Base-by-base conservation (phyloP, 805 yeast genomes). In the Candida morakotiae region DNA sequence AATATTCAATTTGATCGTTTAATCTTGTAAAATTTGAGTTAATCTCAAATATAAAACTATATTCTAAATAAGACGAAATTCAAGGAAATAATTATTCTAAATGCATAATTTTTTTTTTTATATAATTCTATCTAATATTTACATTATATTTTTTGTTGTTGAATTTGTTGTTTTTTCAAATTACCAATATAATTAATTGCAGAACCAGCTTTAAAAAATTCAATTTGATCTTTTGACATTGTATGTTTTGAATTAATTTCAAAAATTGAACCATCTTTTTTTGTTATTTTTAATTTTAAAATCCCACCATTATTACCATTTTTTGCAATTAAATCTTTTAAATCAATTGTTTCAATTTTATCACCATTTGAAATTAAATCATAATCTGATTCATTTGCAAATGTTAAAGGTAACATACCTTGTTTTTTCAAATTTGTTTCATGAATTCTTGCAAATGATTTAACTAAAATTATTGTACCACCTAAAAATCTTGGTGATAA, bases 391-490 rank as follows among this genome's bases (percentile, higher is more conserved):
- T 88, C 96, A 57, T 91, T 66, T 26, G 87, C 96, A 63, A 93
- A 93, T 18, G 95, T 86, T 56, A 93, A 69, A 24, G 98, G 98
- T 56, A 91, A 73, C 84, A 91, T 80, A 62, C 98, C 98, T 72
- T 93, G 98, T 66, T 93, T 93, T 75, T 91, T 93, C 68, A 91
- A 78, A 66, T 91, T 91, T 24, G 98, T 91, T 71, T 91, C 98
- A 66, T 91, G 98, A 54, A 91, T 91, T 74, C 98, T 83, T 24
- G 98, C 98, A 67, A 91, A 91, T 8, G 97, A 89, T 65, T 89
- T 91, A 51, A 87, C 95, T 44, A 91, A 69, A 45, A 91, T 83
- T 46, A 88, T 77, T 41, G 81, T 67, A 45, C 98, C 98, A 43
- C 97, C 98, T 31, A 93, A 73, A 71, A 86, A 93, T 64, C 94